These are phyloP conservation scores for Alternaria sp. DNA, from an alignment of 2,329 filamentous ascomycete species.

Conservation along the genomic window DNA sequence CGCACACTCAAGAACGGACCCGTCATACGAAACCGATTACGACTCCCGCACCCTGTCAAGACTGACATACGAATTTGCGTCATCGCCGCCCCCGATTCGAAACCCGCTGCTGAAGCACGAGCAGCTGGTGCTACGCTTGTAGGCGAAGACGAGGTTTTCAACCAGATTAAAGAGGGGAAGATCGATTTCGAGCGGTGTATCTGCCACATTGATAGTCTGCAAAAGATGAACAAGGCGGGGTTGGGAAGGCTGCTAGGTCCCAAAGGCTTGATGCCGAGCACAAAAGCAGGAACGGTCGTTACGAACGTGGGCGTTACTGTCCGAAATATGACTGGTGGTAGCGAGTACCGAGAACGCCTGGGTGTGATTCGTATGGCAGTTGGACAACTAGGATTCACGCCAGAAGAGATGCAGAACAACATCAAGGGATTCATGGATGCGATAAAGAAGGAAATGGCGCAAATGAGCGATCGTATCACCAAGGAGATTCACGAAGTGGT, in stretches of 20 bases:
- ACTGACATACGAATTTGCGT: conserved; percentile 90
- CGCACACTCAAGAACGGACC: conserved; percentile 85
- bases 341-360: conserved; percentile 83
- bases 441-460: conserved; percentile 77
- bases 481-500: conserved; percentile 81
- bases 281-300: conserved; percentile 87
- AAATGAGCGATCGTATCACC: conserved; percentile 66
- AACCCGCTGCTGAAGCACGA: conserved; percentile 74
- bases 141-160: conserved; percentile 86
- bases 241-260: conserved; percentile 86
- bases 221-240: conserved; percentile 79
- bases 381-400: conserved; percentile 87
- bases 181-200: conserved; percentile 90
- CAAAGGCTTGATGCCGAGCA: conserved; percentile 87
- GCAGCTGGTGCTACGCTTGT: conserved; percentile 81
- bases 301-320: conserved; percentile 77
- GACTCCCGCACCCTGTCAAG: conserved; percentile 86
- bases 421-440: conserved; percentile 76
- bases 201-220: conserved; percentile 79
- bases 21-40: conserved; percentile 84
- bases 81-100: conserved; percentile 82
- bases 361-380: conserved; percentile 90
- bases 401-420: conserved; percentile 84
- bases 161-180: conserved; percentile 74
- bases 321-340: conserved; percentile 80